These are phyloP conservation scores for Medicago lupulina DNA, from an alignment of 306 rosid genomes.

Conservation along the genomic window DNA sequence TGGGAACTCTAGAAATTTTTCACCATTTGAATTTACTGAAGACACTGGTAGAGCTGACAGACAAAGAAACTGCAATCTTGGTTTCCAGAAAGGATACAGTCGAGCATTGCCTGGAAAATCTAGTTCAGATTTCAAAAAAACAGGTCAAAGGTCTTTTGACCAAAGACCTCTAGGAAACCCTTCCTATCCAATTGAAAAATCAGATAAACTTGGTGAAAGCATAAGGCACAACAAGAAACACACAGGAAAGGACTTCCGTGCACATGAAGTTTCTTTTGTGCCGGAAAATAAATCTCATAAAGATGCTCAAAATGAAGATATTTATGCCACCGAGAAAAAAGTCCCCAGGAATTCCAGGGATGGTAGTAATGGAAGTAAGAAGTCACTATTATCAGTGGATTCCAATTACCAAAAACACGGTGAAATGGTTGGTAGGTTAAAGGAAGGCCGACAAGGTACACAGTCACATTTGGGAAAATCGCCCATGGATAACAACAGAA, in stretches of 20 bases:
- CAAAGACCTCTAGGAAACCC: slow-evolving; percentile 56
- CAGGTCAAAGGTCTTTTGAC: slow-evolving; percentile 64
- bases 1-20: slow-evolving; percentile 54
- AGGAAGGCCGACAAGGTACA: slow-evolving; percentile 61
- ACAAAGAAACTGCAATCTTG: slow-evolving; percentile 60
- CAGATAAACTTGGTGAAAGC: slow-evolving; percentile 62
- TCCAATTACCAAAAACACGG: slow-evolving; percentile 62
- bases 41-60: slow-evolving; percentile 61
- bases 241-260: slow-evolving; percentile 60
- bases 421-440: slow-evolving; percentile 59
- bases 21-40: slow-evolving; percentile 63
- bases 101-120: slow-evolving; percentile 63
- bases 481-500: slow-evolving; percentile 59
- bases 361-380: slow-evolving; percentile 58
- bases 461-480: slow-evolving; percentile 55
- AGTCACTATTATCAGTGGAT: slow-evolving; percentile 46
- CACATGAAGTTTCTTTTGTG: slow-evolving; percentile 49
- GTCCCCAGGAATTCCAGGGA: slow-evolving; percentile 65
- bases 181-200: slow-evolving; percentile 59
- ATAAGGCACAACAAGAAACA: slow-evolving; percentile 59
- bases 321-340: slow-evolving; percentile 58
- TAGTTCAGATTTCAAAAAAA: slow-evolving; percentile 62
- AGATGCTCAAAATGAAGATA: slow-evolving; percentile 61
- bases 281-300: slow-evolving; percentile 60
- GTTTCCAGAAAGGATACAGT: slow-evolving; percentile 62